These are phyloP conservation scores for Aspergillus ochraceoroseus DNA, from an alignment of 2,329 filamentous ascomycete genomes.

Conservation along the genomic window DNA sequence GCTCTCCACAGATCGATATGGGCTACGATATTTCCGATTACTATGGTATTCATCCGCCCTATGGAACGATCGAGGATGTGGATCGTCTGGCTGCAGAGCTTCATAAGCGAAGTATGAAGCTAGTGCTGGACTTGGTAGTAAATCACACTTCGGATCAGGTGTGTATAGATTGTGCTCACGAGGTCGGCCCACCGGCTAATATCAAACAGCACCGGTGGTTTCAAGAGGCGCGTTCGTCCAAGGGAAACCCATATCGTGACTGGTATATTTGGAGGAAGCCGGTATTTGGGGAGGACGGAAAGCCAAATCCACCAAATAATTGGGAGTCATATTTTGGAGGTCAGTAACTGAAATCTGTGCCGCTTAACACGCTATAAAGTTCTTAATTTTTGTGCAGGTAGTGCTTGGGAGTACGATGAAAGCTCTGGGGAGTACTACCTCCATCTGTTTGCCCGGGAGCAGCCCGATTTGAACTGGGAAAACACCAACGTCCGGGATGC, in stretches of 20 bases:
- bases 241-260: conserved; percentile 56
- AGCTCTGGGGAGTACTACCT: conserved; percentile 68
- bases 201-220: conserved; percentile 72
- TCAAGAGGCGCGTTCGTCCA: conserved; percentile 56
- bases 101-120: conserved; percentile 59
- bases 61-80: conserved; percentile 62
- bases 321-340: conserved; percentile 48
- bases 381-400: no score
- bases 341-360: no score
- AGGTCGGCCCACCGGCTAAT: no score
- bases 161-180: no score
- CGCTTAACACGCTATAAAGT: no score
- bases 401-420: no score
- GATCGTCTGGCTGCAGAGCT: conserved; percentile 56
- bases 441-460: conserved; percentile 66
- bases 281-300: conserved; percentile 51
- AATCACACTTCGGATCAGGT: conserved; percentile 72
- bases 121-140: conserved; percentile 70
- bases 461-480: conserved; percentile 85
- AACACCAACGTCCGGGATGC: conserved; percentile 61
- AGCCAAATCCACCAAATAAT: conserved; percentile 66
- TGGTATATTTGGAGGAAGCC: conserved; percentile 60
- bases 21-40: conserved; percentile 57
- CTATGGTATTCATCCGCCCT: conserved; percentile 55
- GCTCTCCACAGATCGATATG: conserved; percentile 51